Evolutionary conservation across 768 basidiomycete genomes (phyloP), one percentile per base, ranked within the genome.

Genomic region (Lactarius quietus): DNA sequence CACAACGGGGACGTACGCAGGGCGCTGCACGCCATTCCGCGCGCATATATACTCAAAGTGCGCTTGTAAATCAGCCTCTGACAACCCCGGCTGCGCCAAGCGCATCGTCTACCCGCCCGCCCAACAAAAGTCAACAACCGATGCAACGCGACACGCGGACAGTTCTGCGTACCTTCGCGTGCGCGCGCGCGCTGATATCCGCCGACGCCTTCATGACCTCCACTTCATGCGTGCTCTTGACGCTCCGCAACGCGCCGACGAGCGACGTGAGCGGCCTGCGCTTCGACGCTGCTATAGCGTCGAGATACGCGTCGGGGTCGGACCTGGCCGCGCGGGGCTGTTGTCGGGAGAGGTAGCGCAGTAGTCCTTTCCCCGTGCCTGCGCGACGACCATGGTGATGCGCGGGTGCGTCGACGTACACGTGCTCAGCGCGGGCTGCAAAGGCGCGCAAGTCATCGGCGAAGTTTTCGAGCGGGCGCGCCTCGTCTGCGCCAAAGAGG

Each of bases 1-100:
- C 38, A 98, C 92, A 6, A 99, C 97, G 15, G 97, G 97, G 1
- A 99, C 95, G 73, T 99, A 99, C n/a, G 97, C 95, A 56, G 87
- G 84, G 45, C 95, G 83, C 71, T 93, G 88, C 15, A 92, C 83
- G 26, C 97, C 97, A 18, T 79, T 78, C 51, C 92, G 79, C 4
- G 86, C 82, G 71, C 94, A 95, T 1, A 89, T 70, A 72, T 97
- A 97, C 76, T 96, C 91, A 72, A 98, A 98, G 72, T 94, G 91
- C 6, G 95, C 90, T 0, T 83, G 87, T 9, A 91, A 76, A 20
- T 80, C 78, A 36, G 81, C 77, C 72, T 92, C 90, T 1, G 84
- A 82, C 62, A 82, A 73, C 10, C 82, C 84, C 26, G 83, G 80
- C 45, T 76, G 73, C 1, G 85, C 80, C 70, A 92, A 92, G 3